These are phyloP conservation scores for Trifolium fragiferum DNA, from an alignment of 306 rosid genomes.

Conservation along the genomic window DNA sequence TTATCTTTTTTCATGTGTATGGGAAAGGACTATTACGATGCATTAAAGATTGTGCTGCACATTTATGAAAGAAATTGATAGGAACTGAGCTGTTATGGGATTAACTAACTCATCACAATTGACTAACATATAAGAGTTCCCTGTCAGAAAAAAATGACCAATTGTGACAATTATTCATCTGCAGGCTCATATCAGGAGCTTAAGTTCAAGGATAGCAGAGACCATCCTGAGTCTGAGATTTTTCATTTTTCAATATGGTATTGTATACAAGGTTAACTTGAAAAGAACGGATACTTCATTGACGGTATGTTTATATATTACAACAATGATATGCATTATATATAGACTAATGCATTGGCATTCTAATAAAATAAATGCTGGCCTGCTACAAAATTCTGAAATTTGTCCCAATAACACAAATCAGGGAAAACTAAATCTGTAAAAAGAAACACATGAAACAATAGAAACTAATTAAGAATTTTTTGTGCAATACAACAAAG, in stretches of 20 bases:
- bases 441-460: too few species aligned
- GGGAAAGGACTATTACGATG: neutral
- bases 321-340: too few species aligned
- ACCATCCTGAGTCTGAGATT: conserved; percentile 49
- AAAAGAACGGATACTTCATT: conserved; percentile 69
- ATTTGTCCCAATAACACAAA: too few species aligned
- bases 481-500: neutral
- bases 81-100: neutral
- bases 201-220: too few species aligned
- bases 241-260: conserved; percentile 91
- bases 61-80: conserved; percentile 12
- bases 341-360: too few species aligned
- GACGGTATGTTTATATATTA: conserved; percentile 56
- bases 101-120: neutral
- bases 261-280: conserved; percentile 77
- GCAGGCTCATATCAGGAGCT: too few species aligned
- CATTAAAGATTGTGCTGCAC: neutral
- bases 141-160: neutral
- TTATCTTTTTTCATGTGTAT: neutral
- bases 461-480: neutral
- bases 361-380: too few species aligned
- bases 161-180: too few species aligned
- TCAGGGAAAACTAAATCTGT: too few species aligned
- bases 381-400: too few species aligned
- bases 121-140: neutral